phyloP scores from a whole-genome alignment of 2,329 filamentous ascomycete species.

The Fusarium circinatum region DNA sequence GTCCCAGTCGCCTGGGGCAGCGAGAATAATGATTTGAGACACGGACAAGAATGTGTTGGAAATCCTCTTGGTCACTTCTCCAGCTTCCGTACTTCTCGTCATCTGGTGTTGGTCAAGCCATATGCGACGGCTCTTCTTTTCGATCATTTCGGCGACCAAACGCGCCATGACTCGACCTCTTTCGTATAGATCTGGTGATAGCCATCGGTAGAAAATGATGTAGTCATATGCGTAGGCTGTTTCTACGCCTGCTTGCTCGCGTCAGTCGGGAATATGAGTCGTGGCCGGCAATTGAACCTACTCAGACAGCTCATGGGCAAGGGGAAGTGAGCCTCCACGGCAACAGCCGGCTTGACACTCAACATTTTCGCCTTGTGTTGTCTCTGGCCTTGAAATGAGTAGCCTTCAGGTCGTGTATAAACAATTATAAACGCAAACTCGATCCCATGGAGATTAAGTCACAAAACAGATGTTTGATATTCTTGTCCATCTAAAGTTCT shows the following conservation, averaged over 20 bases:
- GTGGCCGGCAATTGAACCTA: neutral
- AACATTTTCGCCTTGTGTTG: neutral
- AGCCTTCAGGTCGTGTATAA: neutral
- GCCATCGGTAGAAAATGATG: conserved; percentile 19
- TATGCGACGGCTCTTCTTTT: conserved; percentile 5
- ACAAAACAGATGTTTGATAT: neutral
- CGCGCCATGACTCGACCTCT: conserved; percentile 23
- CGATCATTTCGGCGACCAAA: conserved; percentile 6
- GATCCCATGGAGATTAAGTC: neutral
- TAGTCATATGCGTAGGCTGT: neutral
- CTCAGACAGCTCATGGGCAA: neutral
- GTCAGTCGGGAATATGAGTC: neutral
- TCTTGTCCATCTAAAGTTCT: neutral
- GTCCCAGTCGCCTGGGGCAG: conserved; percentile 3
- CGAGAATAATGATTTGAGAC: conserved; percentile 5
- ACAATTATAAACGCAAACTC: neutral
- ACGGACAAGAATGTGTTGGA: neutral
- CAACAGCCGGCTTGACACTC: neutral
- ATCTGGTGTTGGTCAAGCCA: conserved; percentile 27
- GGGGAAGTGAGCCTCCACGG: neutral
- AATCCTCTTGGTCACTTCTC: conserved; percentile 3
- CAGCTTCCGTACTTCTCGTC: neutral
- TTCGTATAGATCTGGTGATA: conserved; percentile 11
- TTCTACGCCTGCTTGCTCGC: neutral
- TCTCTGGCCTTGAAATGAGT: accelerated